A percentile compares a stretch with the other conserved stretches of the same genome.
Conservation (phyloP, 2,329 filamentous ascomycete species). For the Colletotrichum abscissum region DNA sequence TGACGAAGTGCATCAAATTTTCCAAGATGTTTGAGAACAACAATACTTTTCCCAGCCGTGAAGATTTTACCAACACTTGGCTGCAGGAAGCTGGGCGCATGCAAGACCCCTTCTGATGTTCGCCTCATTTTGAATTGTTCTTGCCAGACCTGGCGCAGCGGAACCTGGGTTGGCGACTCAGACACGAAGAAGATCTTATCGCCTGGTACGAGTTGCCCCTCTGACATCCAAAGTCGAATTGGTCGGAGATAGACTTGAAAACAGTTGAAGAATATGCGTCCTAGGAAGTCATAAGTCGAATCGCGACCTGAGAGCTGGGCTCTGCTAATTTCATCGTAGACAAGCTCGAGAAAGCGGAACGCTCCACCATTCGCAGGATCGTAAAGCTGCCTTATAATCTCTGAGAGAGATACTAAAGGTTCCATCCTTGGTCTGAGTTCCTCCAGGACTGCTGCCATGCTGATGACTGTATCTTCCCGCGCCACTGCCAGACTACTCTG, state of each 20-base stretch:
- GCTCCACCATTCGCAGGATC: constrained; percentile 60
- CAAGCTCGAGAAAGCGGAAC: constrained; percentile 81
- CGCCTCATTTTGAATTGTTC: constrained; percentile 76
- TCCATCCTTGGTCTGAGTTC: constrained; percentile 65
- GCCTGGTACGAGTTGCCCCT: constrained; percentile 73
- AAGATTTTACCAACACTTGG: constrained; percentile 79
- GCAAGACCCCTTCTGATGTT: constrained; percentile 68
- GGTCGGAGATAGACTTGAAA: constrained; percentile 85
- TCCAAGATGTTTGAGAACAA: constrained; percentile 81
- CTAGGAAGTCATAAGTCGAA: constrained; percentile 70
- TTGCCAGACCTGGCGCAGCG: constrained; percentile 78
- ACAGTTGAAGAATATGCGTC: constrained; percentile 80
- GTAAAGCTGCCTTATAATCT: constrained; percentile 69
- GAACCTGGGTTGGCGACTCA: constrained; percentile 64
- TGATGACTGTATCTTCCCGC: constrained; percentile 68
- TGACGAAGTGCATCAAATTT: constrained; percentile 53
- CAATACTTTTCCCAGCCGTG: constrained; percentile 87
- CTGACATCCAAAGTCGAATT: constrained; percentile 86
- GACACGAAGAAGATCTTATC: constrained; percentile 80
- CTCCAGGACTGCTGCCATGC: constrained; percentile 70
- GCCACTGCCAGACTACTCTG: constrained; percentile 71
- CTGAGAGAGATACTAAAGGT: constrained; percentile 69
- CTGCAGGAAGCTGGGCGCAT: constrained; percentile 80
- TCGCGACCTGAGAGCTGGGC: constrained; percentile 77
- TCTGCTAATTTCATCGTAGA: constrained; percentile 77